These are phyloP conservation scores for Plenodomus lindquistii DNA, from an alignment of 2,329 filamentous ascomycete genomes.

Conservation along the genomic window DNA sequence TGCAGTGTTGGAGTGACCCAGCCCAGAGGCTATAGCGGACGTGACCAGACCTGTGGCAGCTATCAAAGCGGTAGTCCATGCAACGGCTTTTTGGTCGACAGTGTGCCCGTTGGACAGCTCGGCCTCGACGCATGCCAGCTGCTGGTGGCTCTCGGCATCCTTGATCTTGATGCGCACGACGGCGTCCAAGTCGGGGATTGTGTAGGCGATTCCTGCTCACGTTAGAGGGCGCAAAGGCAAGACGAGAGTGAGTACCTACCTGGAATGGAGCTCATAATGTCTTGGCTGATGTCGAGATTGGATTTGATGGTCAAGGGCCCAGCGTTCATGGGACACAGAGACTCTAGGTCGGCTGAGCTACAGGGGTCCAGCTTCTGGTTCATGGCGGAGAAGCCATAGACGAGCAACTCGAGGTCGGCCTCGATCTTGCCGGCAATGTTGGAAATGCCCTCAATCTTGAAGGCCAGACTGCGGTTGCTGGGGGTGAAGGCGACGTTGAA, in stretches of 20 bases:
- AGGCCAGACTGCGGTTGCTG: conserved; percentile 69
- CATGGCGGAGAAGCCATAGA: conserved; percentile 79
- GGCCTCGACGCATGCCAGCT: conserved; percentile 85
- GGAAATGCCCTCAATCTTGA: conserved; percentile 80
- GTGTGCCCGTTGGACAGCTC: conserved; percentile 89
- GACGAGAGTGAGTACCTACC: conserved; percentile 46
- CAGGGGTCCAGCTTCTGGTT: conserved; percentile 76
- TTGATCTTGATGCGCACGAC: conserved; percentile 82
- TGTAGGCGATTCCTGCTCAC: conserved; percentile 72
- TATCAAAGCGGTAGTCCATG: conserved; percentile 87
- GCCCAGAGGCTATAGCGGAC: conserved; percentile 84
- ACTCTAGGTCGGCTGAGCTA: conserved; percentile 63
- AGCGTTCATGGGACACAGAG: conserved; percentile 88
- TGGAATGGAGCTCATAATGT: conserved; percentile 69
- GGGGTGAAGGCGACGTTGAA: conserved; percentile 85
- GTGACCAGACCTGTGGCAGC: conserved; percentile 81
- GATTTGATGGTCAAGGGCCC: conserved; percentile 79
- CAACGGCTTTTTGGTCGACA: conserved; percentile 84
- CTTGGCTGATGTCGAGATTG: conserved; percentile 61
- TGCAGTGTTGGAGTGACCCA: conserved; percentile 91
- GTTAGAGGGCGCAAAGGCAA: conserved; percentile 11
- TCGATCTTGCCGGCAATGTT: conserved; percentile 81
- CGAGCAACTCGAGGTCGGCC: conserved; percentile 75
- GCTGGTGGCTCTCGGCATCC: conserved; percentile 63
- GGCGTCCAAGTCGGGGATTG: conserved; percentile 87